phyloP scores from a whole-genome alignment of 116 monocot genomes.

The Zostera marina region DNA sequence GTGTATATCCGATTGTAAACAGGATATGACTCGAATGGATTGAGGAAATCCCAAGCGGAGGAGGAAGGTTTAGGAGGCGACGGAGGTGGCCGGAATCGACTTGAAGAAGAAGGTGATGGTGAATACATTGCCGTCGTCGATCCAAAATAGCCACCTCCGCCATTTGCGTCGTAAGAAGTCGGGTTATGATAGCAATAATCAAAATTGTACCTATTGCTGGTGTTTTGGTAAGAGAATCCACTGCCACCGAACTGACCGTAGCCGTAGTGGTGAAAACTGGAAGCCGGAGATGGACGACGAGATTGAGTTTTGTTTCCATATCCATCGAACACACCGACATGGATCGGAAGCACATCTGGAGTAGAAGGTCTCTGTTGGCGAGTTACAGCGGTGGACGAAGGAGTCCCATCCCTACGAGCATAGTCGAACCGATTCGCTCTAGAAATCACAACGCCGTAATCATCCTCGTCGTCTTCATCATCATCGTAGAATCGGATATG shows the following conservation, averaged over 20 bases:
- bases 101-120: conserved; percentile 13
- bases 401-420: conserved; percentile 20
- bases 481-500: conserved; percentile 15
- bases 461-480: conserved; percentile 6
- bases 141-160: conserved; percentile 21
- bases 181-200: conserved; percentile 10
- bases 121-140: conserved; percentile 8
- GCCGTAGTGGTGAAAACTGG: background rate
- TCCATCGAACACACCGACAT: background rate
- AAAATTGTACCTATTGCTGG: background rate
- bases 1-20: conserved; percentile 43
- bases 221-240: conserved; percentile 1
- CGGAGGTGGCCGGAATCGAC: conserved; percentile 35
- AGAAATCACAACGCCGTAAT: background rate
- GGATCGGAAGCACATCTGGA: conserved; percentile 9
- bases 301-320: background rate
- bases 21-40: conserved; percentile 54
- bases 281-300: background rate
- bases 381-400: conserved; percentile 29
- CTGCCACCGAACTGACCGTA: no score
- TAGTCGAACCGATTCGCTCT: conserved; percentile 20
- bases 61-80: conserved; percentile 42
- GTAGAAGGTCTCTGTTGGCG: conserved; percentile 29
- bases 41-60: conserved; percentile 81
- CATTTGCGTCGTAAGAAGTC: conserved; percentile 17